A percentile compares a stretch with the other conserved stretches of the same genome.
Conservation (phyloP, 1,139 yeast genomes). For the Suhomyces ambrosiae region DNA sequence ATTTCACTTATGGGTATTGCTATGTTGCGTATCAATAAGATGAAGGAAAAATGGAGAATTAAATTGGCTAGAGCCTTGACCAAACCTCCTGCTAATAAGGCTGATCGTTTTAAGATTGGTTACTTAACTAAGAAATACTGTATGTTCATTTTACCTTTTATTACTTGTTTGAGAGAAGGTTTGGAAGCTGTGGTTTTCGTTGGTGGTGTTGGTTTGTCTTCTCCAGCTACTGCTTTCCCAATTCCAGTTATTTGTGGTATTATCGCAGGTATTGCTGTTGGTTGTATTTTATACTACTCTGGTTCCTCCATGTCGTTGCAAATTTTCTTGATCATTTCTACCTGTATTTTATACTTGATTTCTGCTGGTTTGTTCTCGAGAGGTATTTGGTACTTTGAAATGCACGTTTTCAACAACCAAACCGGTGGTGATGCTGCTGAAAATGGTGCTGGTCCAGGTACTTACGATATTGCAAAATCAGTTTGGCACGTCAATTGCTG, state of each 20-base stretch:
- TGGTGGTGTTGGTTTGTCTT: constrained; percentile 49
- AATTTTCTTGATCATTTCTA: constrained; percentile 42
- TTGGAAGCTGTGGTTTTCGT: constrained; percentile 51
- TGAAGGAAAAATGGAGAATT: constrained; percentile 54
- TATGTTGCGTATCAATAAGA: constrained; percentile 33
- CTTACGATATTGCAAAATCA: constrained; percentile 75
- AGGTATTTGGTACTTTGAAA: constrained; percentile 90
- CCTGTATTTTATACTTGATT: constrained; percentile 47
- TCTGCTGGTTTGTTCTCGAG: constrained; percentile 52
- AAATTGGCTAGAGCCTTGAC: constrained; percentile 44
- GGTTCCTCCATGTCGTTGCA: constrained; percentile 47
- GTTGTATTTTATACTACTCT: constrained; percentile 40
- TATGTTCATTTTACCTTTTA: constrained; percentile 44
- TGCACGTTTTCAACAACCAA: constrained; percentile 52
- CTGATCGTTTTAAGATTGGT: constrained; percentile 22
- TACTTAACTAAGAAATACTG: constrained; percentile 37
- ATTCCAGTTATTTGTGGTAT: constrained; percentile 41
- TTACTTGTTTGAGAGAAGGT: constrained; percentile 51
- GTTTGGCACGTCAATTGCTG: constrained; percentile 98
- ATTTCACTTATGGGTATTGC: constrained; percentile 33
- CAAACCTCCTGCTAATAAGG: constrained; percentile 17
- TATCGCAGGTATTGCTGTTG: constrained; percentile 37
- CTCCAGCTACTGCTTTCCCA: constrained; percentile 43
- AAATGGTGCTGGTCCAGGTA: constrained; percentile 91
- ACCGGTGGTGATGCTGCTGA: constrained; percentile 80